Conservation (phyloP, 225 moss, liverwort and hornwort genomes). For the Pseudisothecium myosuroides region DNA sequence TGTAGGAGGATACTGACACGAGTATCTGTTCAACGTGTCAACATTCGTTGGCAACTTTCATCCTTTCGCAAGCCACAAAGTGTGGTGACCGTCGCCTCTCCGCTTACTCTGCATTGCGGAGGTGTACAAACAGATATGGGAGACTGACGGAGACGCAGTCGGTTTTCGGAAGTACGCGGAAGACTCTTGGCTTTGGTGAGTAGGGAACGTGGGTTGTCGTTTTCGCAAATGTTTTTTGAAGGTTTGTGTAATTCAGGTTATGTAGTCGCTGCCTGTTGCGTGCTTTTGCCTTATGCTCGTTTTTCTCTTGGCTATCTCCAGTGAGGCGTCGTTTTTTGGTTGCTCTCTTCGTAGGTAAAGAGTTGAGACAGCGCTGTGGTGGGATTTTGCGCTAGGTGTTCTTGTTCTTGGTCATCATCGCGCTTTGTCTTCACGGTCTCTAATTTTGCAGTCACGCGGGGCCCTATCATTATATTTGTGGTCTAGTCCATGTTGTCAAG, state of each 20-base stretch:
- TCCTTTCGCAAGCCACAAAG: not conserved
- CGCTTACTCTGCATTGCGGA: not conserved
- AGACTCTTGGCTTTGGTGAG: not conserved
- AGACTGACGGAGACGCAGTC: not conserved
- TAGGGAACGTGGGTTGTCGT: not conserved
- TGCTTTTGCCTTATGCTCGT: not conserved
- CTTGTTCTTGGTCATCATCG: not conserved
- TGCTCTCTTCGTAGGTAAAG: not conserved
- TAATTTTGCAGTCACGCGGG: not conserved
- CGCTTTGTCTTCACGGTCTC: not conserved
- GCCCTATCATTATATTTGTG: not conserved
- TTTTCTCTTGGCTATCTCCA: not conserved
- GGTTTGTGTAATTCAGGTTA: not conserved
- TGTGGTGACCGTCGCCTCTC: not conserved
- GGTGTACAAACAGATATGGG: not conserved
- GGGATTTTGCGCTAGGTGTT: not conserved
- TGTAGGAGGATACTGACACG: not conserved
- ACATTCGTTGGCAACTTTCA: constrained; percentile 13
- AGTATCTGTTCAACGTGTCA: not conserved
- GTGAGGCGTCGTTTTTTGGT: not conserved
- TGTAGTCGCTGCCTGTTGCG: not conserved
- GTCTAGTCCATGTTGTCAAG: not conserved
- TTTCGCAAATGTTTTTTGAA: not conserved
- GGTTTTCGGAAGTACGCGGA: not conserved
- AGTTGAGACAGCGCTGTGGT: not conserved